These are phyloP conservation scores for Candida khao-thaluensis DNA, from an alignment of 805 yeast species.

Conservation along the genomic window DNA sequence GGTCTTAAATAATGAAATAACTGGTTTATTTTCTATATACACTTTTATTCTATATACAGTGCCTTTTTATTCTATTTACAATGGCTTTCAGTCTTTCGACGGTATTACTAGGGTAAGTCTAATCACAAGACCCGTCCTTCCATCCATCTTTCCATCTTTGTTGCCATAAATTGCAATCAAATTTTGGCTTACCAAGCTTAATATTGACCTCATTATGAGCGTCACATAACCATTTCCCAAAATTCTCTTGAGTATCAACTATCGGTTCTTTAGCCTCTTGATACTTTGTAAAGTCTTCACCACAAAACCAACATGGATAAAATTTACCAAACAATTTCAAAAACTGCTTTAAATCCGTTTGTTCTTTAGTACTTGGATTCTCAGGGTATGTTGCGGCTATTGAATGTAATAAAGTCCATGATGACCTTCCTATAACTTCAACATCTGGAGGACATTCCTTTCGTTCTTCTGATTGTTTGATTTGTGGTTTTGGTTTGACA, in stretches of 20 bases:
- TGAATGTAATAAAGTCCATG: constrained; percentile 91
- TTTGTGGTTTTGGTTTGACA: constrained; percentile 6
- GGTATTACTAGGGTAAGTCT: neutral
- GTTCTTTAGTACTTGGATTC: constrained; percentile 57
- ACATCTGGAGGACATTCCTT: constrained; percentile 83
- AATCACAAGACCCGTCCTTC: constrained; percentile 42
- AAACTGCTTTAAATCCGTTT: constrained; percentile 70
- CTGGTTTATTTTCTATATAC: no score
- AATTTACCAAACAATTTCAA: constrained; percentile 68
- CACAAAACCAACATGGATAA: constrained; percentile 95
- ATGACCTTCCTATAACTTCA: constrained; percentile 70
- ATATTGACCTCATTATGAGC: constrained; percentile 94
- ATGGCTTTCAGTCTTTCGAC: neutral
- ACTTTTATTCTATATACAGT: no score
- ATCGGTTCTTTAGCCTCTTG: constrained; percentile 53
- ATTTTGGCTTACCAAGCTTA: constrained; percentile 80
- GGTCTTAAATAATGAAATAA: no score
- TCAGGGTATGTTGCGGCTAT: constrained; percentile 88
- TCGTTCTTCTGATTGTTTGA: constrained; percentile 22
- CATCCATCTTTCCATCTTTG: constrained; percentile 95
- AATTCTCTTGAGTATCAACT: constrained; percentile 66
- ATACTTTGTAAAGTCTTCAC: constrained; percentile 73
- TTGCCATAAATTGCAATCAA: constrained; percentile 88
- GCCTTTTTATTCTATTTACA: constrained; percentile 6
- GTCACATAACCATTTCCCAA: constrained; percentile 89